Conservation (phyloP, 495 filamentous ascomycete species). For the Aspergillus affinis region DNA sequence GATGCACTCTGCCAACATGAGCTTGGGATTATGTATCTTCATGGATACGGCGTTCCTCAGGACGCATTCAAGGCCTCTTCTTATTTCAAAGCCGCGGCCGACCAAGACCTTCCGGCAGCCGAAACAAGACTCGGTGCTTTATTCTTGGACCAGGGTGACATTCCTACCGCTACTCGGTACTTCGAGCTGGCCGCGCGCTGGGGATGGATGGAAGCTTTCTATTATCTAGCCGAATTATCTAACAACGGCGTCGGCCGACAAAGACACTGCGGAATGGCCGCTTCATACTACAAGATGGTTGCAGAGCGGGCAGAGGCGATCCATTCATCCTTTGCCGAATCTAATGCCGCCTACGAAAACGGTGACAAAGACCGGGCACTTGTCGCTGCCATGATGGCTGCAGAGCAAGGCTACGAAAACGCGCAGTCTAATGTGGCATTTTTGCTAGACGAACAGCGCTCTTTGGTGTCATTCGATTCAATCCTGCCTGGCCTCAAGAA, state of each 20-base stretch:
- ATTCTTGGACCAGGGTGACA: constrained; percentile 86
- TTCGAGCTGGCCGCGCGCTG: constrained; percentile 92
- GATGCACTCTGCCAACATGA: constrained; percentile 86
- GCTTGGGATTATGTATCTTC: constrained; percentile 80
- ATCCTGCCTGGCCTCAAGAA: constrained; percentile 43
- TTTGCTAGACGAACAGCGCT: constrained; percentile 79
- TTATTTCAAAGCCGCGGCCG: constrained; percentile 79
- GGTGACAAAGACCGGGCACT: constrained; percentile 87
- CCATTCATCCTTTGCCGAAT: constrained; percentile 81
- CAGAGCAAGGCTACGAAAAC: constrained; percentile 93
- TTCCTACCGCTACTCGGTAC: constrained; percentile 73
- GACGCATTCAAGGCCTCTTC: constrained; percentile 73
- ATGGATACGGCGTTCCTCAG: constrained; percentile 76
- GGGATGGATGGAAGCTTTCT: constrained; percentile 88
- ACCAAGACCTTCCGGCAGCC: constrained; percentile 79
- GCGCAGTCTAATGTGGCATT: constrained; percentile 94
- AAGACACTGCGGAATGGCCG: constrained; percentile 74
- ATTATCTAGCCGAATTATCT: constrained; percentile 90
- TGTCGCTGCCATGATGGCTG: constrained; percentile 83
- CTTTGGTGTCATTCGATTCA: constrained; percentile 52
- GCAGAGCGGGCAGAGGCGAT: constrained; percentile 84
- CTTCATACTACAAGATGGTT: constrained; percentile 92
- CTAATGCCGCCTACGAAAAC: constrained; percentile 78
- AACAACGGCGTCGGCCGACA: constrained; percentile 79
- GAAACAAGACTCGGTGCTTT: constrained; percentile 82